A percentile compares a stretch with the other conserved stretches of the same genome.
Evolutionary conservation across 2,329 filamentous ascomycete genomes (phyloP).

Genomic region (Trichoderma koningiopsis): DNA sequence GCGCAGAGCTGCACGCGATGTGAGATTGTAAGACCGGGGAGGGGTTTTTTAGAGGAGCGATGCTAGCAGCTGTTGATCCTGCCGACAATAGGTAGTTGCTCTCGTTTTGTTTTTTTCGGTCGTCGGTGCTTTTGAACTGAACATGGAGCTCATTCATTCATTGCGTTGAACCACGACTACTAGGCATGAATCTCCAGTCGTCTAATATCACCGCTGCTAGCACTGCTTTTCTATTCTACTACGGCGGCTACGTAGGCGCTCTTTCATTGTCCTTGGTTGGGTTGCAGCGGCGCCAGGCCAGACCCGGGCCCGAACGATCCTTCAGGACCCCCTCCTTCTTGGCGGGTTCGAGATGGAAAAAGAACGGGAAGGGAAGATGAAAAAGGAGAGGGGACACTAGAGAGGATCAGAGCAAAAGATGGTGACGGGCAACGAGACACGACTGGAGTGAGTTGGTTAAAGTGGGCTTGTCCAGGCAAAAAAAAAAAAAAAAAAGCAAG

Average conservation of each 20-base stretch:
- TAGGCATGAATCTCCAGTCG: neutral
- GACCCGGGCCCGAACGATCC: neutral
- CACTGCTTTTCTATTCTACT: neutral
- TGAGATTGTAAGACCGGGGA: constrained; percentile 13
- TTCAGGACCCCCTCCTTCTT: neutral
- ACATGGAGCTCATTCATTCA: neutral
- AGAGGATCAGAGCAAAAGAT: neutral
- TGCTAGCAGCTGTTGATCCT: neutral
- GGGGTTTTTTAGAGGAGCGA: neutral
- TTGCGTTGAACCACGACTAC: neutral
- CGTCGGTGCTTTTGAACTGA: neutral
- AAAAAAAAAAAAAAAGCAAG: neutral
- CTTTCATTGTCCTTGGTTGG: neutral
- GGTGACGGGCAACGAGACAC: constrained; percentile 14
- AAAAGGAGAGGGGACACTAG: neutral
- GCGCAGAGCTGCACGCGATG: constrained; percentile 21
- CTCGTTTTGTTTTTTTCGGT: too few species aligned
- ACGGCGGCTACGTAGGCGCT: neutral
- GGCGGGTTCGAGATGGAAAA: neutral
- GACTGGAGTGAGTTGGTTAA: neutral
- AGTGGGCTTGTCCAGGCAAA: neutral
- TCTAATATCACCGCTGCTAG: neutral
- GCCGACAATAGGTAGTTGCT: too few species aligned
- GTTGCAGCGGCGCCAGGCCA: neutral
- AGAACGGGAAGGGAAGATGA: neutral